Conservation (phyloP, 257 asterid species). For the Coffea eugenioides region DNA sequence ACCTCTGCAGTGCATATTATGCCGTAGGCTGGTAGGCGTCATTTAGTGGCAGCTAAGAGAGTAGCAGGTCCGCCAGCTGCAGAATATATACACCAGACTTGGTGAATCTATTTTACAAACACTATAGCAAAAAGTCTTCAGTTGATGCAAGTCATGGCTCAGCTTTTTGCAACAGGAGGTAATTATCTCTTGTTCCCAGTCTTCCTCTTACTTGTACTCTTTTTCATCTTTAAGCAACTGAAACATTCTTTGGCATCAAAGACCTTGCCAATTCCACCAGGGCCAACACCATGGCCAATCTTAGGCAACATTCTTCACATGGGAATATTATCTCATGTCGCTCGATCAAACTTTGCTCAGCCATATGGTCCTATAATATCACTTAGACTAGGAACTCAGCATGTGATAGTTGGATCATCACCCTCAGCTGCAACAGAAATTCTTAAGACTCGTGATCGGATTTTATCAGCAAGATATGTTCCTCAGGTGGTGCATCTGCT, state of each 20-base stretch:
- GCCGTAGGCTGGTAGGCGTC: no score
- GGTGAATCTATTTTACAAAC: no score
- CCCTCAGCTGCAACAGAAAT: conserved; percentile 38
- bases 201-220: no score
- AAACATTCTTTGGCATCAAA: background rate
- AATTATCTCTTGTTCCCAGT: no score
- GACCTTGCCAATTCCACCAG: background rate
- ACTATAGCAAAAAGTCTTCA: no score
- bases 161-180: no score
- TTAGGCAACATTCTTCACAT: background rate
- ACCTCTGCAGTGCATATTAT: no score
- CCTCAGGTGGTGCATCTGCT: conserved; percentile 19
- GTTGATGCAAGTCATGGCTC: background rate
- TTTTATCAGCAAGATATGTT: conserved; percentile 28
- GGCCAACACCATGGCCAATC: background rate
- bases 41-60: no score
- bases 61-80: no score
- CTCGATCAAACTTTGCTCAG: conserved; percentile 31
- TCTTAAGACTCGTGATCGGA: conserved; percentile 34
- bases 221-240: background rate
- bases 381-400: conserved; percentile 33
- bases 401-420: conserved; percentile 44
- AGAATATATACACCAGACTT: no score
- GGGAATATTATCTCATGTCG: background rate
- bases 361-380: conserved; percentile 43